These are phyloP conservation scores for Diaporthe citriasiana DNA, from an alignment of 2,329 filamentous ascomycete species.

Conservation along the genomic window DNA sequence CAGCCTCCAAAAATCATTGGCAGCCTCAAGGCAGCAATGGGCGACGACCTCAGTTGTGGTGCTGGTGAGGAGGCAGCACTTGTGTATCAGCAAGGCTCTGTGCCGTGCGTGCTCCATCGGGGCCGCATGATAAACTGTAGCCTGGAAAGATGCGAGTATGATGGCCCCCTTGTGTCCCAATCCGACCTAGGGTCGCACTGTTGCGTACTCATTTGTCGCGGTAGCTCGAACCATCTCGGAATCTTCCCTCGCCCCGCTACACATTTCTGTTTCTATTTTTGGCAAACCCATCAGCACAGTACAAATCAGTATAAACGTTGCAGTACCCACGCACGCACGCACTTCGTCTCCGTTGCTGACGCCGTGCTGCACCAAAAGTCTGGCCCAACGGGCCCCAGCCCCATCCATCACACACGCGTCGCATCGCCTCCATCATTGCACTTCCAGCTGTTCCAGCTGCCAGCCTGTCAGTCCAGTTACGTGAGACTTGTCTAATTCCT, in stretches of 20 bases:
- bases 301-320: background rate
- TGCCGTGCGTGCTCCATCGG: background rate
- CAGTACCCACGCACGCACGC: background rate
- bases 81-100: background rate
- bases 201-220: background rate
- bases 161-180: background rate
- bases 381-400: conserved; percentile 3
- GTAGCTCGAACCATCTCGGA: conserved; percentile 25
- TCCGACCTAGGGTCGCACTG: conserved; percentile 6
- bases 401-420: conserved; percentile 4
- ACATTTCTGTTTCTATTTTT: conserved; percentile 31
- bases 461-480: background rate
- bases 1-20: background rate
- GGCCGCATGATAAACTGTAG: background rate
- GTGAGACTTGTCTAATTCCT: conserved; percentile 17
- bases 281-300: background rate
- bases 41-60: background rate
- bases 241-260: conserved; percentile 15
- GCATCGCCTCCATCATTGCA: conserved; percentile 4
- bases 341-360: conserved; percentile 7
- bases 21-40: background rate
- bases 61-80: background rate
- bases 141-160: background rate
- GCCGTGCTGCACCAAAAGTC: background rate
- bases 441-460: background rate